Base-by-base conservation (phyloP, 2,329 filamentous ascomycete species). In the Colletotrichum sp. region DNA sequence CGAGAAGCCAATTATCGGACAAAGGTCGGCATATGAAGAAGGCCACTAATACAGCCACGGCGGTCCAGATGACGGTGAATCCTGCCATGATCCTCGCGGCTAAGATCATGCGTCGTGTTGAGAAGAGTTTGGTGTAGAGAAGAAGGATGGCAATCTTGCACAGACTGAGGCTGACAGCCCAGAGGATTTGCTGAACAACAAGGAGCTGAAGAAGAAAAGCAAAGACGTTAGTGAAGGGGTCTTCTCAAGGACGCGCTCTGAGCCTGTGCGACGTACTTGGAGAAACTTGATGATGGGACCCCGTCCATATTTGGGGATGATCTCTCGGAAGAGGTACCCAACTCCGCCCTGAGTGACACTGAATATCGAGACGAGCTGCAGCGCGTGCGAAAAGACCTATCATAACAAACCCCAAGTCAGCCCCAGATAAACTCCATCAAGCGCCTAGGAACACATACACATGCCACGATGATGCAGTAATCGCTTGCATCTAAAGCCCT, bases 11-110 rank as follows among this genome's bases (percentile, higher is more conserved):
- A 63, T 81, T 83, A 65, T 81, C 82, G 11, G 81, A 79, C 34
- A 86, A 79, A 3, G 85, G 85, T n/a, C 72, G 79, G 76, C 84
- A 86, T 65, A 85, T 83, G 48, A 85, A 78, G 73, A 82, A 80
- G 16, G 81, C 80, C 19, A 79, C 78, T 27, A 84, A 64, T 57
- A 84, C 80, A 15, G 80, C 80, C n/a, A 79, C 78, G 7, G 79
- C 32, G 9, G 78, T 80, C 80, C 82, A 82, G 15, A 79, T 59
- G 2, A 79, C 63, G 19, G 82, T 81, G 61, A 83, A 74, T 22
- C 72, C 79, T n/a, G 79, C 80, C 16, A 79, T 79, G 36, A 78
- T 68, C 28, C 78, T 76, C 22, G 82, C 79, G 6, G 79, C 72
- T 34, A 80, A 22, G n/a, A 81, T 70, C 69, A 82, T 80, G 30